Evolutionary conservation across 148 eudicot species (phyloP).

Genomic region (Chenopodium formosanum): DNA sequence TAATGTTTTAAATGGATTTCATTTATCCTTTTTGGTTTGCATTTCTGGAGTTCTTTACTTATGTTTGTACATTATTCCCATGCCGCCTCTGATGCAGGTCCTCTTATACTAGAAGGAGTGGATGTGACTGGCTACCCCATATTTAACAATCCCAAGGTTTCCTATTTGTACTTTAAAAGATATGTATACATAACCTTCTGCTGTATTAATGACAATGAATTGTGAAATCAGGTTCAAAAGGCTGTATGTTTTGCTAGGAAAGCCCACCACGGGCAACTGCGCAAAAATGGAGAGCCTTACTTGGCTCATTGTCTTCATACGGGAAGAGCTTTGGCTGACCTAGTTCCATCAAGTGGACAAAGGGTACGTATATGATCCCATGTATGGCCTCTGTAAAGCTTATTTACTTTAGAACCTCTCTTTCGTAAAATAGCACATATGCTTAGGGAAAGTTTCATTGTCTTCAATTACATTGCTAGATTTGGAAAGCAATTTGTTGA

Average conservation of each 20-base stretch:
- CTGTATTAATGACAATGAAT: conserved; percentile 23
- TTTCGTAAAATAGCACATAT: neutral
- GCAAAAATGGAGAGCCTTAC: conserved; percentile 86
- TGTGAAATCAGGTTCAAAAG: conserved; percentile 82
- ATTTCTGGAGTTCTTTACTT: neutral
- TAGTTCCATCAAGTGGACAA: conserved; percentile 74
- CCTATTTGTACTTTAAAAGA: conserved; percentile 32
- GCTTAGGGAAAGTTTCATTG: neutral
- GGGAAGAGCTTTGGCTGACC: conserved; percentile 68
- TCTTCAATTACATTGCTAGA: neutral
- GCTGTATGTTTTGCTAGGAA: conserved; percentile 83
- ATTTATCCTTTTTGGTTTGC: neutral
- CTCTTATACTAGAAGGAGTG: conserved; percentile 79
- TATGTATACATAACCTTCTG: conserved; percentile 7
- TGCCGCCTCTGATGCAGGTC: conserved; percentile 43
- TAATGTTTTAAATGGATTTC: neutral
- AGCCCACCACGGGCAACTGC: conserved; percentile 81
- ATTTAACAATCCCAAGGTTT: conserved; percentile 69
- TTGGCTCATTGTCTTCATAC: conserved; percentile 88
- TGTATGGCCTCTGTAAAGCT: neutral
- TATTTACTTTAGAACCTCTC: neutral
- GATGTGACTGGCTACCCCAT: conserved; percentile 84
- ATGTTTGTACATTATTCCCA: neutral
- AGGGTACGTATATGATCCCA: conserved; percentile 39
- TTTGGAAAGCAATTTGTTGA: neutral